A percentile compares a stretch with the other conserved stretches of the same genome.
Conservation (phyloP, 169 alveolate genomes). For the Eimeria praecox region DNA sequence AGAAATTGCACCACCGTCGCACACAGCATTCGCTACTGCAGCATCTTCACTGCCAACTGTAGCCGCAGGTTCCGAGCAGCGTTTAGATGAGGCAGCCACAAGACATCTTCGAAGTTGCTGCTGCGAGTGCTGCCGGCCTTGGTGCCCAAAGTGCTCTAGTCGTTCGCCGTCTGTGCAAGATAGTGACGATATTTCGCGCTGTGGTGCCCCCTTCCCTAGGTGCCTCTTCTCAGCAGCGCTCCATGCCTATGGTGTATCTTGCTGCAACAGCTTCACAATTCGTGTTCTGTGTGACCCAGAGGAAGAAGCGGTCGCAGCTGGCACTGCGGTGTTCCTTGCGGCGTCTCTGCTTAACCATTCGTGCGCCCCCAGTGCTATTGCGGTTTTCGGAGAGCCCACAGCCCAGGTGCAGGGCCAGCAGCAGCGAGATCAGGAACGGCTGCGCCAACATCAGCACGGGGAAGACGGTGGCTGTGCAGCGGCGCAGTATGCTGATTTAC, state of each 20-base stretch:
- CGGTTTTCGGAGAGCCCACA: slow-evolving; percentile 23
- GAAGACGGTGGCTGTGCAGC: not conserved
- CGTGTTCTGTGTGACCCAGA: slow-evolving; percentile 58
- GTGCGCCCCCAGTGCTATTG: slow-evolving; percentile 31
- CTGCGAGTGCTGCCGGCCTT: slow-evolving; percentile 34
- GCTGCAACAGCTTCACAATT: slow-evolving; percentile 66
- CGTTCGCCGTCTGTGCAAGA: not conserved
- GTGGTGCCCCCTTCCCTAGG: slow-evolving; percentile 22
- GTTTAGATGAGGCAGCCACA: not conserved
- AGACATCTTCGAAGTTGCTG: not conserved
- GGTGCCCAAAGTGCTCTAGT: slow-evolving; percentile 40
- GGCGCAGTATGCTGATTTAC: not conserved
- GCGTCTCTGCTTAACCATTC: slow-evolving; percentile 61
- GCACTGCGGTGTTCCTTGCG: slow-evolving; percentile 63
- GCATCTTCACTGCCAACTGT: not conserved
- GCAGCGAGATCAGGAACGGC: not conserved
- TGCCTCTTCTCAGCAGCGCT: slow-evolving; percentile 59
- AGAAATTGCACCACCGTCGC: not conserved
- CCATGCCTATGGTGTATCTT: slow-evolving; percentile 56
- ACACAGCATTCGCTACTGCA: not conserved
- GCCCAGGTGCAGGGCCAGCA: slow-evolving; percentile 7
- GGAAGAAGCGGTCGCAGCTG: slow-evolving; percentile 46
- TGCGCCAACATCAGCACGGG: not conserved
- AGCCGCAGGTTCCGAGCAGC: not conserved
- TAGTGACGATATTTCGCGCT: not conserved